Evolutionary conservation across 148 eudicot species (phyloP), one percentile per base, ranked within the genome.

Genomic region (Salicornia ramosissima): DNA sequence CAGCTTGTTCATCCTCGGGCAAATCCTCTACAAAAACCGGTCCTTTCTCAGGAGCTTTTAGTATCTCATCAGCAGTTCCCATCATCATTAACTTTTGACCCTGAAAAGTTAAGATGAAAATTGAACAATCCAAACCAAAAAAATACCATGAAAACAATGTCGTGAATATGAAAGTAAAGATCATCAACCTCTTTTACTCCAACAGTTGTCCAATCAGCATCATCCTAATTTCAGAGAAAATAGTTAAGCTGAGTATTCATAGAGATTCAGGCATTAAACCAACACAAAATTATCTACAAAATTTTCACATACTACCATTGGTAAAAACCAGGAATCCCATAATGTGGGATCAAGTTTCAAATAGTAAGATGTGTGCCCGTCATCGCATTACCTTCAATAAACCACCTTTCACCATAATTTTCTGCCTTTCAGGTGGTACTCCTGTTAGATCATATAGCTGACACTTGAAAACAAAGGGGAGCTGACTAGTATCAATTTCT

Each of bases 81-180:
- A 94, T 90, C 98, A 94, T 94, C 98, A 94, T 94, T 75, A 94
- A 75, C 60, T 86, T 84, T 77, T 94, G 98, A 80, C 98, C 98
- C 98, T 94, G 71, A 21, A 74, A 19, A 28, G 64, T 36, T 74
- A 75, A 18, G 24, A 51, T 42, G 34, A 57, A 54, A 10, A 50
- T 8, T 64, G 26, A 71, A 47, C 54, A 74, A 68, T n/a, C n/a
- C 25, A 43, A 65, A n/a, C 56, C 43, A 33, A 59, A 79, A 34
- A 67, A 26, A 34, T 21, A 66, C 52, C 29, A 60, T 33, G 40
- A 65, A 50, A 15, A 39, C 50, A 24, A 5, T 42, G 1, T 45
- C 13, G 51, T 58, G 26, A 28, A 71, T 53, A 73, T 46, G 54
- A 71, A 78, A 42, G 59, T 61, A 71, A 74, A 67, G 19, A 77